Evolutionary conservation across 306 rosid genomes (phyloP), one percentile per base, ranked within the genome.

Genomic region (Cucumis hystrix): DNA sequence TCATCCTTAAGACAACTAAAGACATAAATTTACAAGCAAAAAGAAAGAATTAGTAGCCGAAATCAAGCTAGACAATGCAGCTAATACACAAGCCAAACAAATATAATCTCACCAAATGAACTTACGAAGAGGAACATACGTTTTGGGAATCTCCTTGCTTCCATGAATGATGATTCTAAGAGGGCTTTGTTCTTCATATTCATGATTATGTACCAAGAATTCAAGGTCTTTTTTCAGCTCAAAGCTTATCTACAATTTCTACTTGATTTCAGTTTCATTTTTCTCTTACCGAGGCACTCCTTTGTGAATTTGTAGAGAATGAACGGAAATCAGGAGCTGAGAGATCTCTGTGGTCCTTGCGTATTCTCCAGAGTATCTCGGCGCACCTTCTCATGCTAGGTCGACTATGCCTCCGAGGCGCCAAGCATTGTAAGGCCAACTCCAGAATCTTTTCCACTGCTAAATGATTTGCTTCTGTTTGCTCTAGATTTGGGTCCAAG

Each of bases 281-380:
- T 21, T 61, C 79, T 59, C 79, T 74, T 23, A 79, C n/a, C 72
- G 87, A 86, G 74, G 63, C 15, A 28, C 84, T 87, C 83, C 83
- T 82, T 43, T 79, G 90, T 33, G 97, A 89, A 74, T 74, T 39
- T 4, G 91, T 61, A 72, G 98, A 92, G 78, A 51, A 68, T 25
- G 97, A 92, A 83, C 83, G 85, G 49, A 87, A 80, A 75, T 89
- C 88, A 17, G 87, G 63, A 81, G 84, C 88, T 67, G 87, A 65
- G 30, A 83, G 41, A 80, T 89, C 97, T 77, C 89, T 84, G 79
- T 86, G 83, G 75, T 92, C 97, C 86, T 91, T 96, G 67, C 99
- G 96, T 81, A 96, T 96, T 55, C 90, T 56, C 98, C 99, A 96
- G 43, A 96, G 96, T 72, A 96, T 80, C 91, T 96, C 98, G 0